Evolutionary conservation across 495 filamentous ascomycete species (phyloP), one percentile per base, ranked within the genome.

Genomic region (Penicillium chermesinum): DNA sequence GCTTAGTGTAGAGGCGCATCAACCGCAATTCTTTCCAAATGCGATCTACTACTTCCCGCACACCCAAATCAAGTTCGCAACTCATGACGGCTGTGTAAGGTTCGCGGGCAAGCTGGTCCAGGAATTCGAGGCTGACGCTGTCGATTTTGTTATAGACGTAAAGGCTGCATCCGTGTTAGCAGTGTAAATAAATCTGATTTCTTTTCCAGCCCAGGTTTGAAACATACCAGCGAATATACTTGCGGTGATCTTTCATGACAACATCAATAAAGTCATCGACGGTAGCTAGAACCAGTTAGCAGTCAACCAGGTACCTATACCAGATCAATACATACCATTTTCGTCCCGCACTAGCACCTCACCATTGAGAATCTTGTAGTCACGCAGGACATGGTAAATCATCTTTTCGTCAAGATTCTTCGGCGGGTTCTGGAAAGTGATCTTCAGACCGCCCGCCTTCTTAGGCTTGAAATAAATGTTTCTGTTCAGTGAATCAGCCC

Each of bases 121-220:
- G 80, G 73, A 91, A 94, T 55, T 96, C 88, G 50, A 99, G 78
- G 19, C 87, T 90, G 56, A 99, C 84, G 65, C 83, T 85, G 75
- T 99, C 94, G 73, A 99, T 95, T 70, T 99, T 99, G 86, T 99
- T 99, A 81, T 99, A 99, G 21, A 96, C 94, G 71, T 99, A 99
- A 18, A 99, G 78, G 61, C 90, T 95, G 45, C 3, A 19, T 25
- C 18, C 35, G 20, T 38, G 15, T 54, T 27, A 47, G 41, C 41
- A 20, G 6, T 25, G 15, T 10, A 16, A n/a, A n/a, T 15, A 16
- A 13, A 32, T 39, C 15, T 21, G 5, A 36, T 17, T 15, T 5
- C 2, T 7, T 22, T 21, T 17, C 7, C n/a, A 9, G 6, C 16
- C 44, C 12, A 27, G 12, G 33, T 15, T 32, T 2, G 19, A 5